Evolutionary conservation across 2,329 filamentous ascomycete species (phyloP), one percentile per base, ranked within the genome.

Genomic region (Chrysoporthe puriensis): DNA sequence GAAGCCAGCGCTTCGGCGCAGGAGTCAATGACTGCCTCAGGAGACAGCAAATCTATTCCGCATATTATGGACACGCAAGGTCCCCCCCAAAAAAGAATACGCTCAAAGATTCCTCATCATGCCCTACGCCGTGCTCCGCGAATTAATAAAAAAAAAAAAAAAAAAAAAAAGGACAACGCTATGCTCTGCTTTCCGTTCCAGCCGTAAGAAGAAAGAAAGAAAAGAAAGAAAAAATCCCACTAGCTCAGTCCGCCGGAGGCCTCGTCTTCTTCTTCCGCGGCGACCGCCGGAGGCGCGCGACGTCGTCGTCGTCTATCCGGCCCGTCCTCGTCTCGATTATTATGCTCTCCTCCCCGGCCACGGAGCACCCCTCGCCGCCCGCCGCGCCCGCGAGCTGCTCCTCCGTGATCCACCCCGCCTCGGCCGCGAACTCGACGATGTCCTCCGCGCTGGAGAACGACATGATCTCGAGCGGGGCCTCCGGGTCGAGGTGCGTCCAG

Each of bases 381-480:
- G 21, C 58, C 5, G 43, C 44, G 2, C 62, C 62, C 34, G 80
- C 75, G 52, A 89, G 73, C 75, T 89, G 86, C 21, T 80, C 80
- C 71, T 85, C 81, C 1, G 79, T 80, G 57, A 89, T 77, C 86
- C 86, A 89, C 6, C 85, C 86, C 1, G 84, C 80, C 75, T 88
- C 86, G 13, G 87, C 79, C 3, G 85, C 85, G 72, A 87, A 88
- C 62, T 81, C 78, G 43, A 88, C 84, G 21, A 88, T 79, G 69
- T 88, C 86, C 14, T 81, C 85, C 1, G 86, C 86, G 60, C 83
- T 83, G 2, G 80, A 80, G 71, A 89, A 88, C 43, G 82, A 83
- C 8, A 85, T 81, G 4, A 85, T 75, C 13, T 75, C 75, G 6
- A 79, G 77, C 32, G 79, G 79, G 1, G 85, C 85, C 0, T 83